Evolutionary conservation across 1,284 basidiomycete genomes (phyloP).

Genomic region (Hemileccinum hortonii): DNA sequence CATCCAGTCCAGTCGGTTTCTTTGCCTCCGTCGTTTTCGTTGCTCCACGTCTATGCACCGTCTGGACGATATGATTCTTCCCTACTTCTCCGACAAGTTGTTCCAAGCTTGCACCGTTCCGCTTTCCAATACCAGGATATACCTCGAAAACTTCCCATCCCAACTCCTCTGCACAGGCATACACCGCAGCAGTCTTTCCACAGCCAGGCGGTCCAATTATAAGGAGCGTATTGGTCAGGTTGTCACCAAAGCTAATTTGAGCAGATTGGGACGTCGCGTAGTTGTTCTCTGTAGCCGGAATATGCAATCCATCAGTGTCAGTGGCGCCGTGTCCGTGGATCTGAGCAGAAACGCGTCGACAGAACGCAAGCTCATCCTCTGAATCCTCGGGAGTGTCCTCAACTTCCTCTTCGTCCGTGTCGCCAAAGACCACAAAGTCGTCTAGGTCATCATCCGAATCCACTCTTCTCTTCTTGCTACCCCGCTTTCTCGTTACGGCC

Average conservation of each 20-base stretch:
- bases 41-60: slow-evolving; percentile 12
- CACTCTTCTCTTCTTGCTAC: slow-evolving; percentile 48
- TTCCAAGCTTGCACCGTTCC: slow-evolving; percentile 78
- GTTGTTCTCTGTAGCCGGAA: slow-evolving; percentile 13
- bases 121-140: slow-evolving; percentile 89
- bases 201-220: slow-evolving; percentile 80
- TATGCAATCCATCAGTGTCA: slow-evolving; percentile 18
- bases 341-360: slow-evolving; percentile 23
- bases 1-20: slow-evolving; percentile 9
- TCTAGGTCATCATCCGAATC: slow-evolving; percentile 54
- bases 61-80: slow-evolving; percentile 80
- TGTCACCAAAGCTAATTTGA: slow-evolving; percentile 39
- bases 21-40: slow-evolving; percentile 11
- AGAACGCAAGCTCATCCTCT: slow-evolving; percentile 34
- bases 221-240: slow-evolving; percentile 82
- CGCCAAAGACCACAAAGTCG: slow-evolving; percentile 50
- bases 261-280: slow-evolving; percentile 4
- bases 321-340: slow-evolving; percentile 11
- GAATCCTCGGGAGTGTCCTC: slow-evolving; percentile 37
- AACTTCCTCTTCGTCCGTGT: slow-evolving; percentile 40
- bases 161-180: slow-evolving; percentile 90
- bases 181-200: slow-evolving; percentile 92
- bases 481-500: slow-evolving; percentile 44
- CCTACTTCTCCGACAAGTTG: slow-evolving; percentile 89
- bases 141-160: slow-evolving; percentile 98